Evolutionary conservation across 345 rosid species (phyloP), one percentile per base, ranked within the genome.

Genomic region (Psidium guajava): DNA sequence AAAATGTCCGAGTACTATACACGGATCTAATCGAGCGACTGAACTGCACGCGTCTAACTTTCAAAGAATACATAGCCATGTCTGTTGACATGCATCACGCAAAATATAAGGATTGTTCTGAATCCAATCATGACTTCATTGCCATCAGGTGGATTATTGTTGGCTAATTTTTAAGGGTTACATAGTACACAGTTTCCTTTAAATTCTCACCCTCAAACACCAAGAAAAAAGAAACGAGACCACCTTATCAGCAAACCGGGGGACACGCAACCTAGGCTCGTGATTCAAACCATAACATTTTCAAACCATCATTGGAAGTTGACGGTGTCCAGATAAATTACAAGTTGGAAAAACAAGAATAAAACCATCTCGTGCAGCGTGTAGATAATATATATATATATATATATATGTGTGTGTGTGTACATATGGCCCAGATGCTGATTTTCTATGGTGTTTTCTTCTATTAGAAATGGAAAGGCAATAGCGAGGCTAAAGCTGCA

Each of bases 71-170:
- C 18, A 18, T 18, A 18, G 47, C 6, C 47, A 36, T 13, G 5
- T 20, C 6, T 1, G 7, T 6, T 69, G 6, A 36, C 1, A 8
- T 5, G 13, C 0, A 0, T 3, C 1, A 5, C 2, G 3, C 6
- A 69, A 69, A 4, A 21, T 1, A 9, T 2, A 8, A 3, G 59
- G 59, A 56, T 56, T 56, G 59, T 69, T 69, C 5, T 3, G 16
- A 61, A 32, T 64, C 20, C 11, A 4, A 36, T 18, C 3, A 2
- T 4, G 25, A 20, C 24, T 69, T 69, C 25, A 4, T 16, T 9
- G 7, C 4, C 2, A 36, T 69, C 1, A 11, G 10, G 9, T 69
- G 5, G 6, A 8, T 4, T 18, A 1, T 32, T 18, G 20, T 69
- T 4, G 80, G 13, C 42, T 36, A 69, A 18, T 18, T 36, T 32